A percentile compares a stretch with the other conserved stretches of the same genome.
phyloP scores from a whole-genome alignment of 352 stramenopile species.

The Phytopythium montanum region DNA sequence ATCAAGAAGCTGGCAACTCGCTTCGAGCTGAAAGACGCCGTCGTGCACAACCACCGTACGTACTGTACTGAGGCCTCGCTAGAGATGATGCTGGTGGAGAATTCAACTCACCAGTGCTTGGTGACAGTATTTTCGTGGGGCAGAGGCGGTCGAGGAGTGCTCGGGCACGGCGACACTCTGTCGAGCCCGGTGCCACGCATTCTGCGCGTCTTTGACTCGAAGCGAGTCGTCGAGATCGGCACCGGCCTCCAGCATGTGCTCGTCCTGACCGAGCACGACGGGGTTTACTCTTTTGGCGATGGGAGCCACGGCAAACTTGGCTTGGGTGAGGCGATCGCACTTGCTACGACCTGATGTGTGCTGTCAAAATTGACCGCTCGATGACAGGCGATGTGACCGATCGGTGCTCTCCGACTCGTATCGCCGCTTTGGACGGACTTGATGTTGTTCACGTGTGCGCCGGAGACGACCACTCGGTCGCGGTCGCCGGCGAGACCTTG shows the following conservation, averaged over 20 bases:
- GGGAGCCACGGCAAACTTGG: conserved; percentile 62
- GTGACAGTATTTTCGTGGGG: conserved; percentile 68
- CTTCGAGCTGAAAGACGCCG: conserved; percentile 20
- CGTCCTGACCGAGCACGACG: conserved; percentile 62
- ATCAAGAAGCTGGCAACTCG: conserved; percentile 10
- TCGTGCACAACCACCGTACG: conserved; percentile 28
- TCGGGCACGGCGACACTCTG: conserved; percentile 48
- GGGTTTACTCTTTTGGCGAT: conserved; percentile 68
- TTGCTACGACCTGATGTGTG: background rate
- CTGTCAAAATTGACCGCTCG: background rate
- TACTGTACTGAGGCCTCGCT: background rate
- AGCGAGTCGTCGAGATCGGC: conserved; percentile 46
- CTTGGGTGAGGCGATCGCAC: background rate
- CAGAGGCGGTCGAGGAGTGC: conserved; percentile 47
- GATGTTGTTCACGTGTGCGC: conserved; percentile 56
- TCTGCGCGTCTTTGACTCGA: conserved; percentile 53
- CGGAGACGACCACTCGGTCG: conserved; percentile 67
- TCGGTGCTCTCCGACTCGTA: conserved; percentile 27
- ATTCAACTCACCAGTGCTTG: background rate
- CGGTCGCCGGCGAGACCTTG: conserved; percentile 53
- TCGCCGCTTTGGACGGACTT: conserved; percentile 46
- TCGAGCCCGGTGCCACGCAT: conserved; percentile 37
- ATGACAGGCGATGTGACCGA: conserved; percentile 38
- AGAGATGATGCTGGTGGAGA: no score
- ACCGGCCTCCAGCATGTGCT: conserved; percentile 61